Conservation (phyloP, 1,139 yeast species). For the Blastobotrys indianensis region DNA sequence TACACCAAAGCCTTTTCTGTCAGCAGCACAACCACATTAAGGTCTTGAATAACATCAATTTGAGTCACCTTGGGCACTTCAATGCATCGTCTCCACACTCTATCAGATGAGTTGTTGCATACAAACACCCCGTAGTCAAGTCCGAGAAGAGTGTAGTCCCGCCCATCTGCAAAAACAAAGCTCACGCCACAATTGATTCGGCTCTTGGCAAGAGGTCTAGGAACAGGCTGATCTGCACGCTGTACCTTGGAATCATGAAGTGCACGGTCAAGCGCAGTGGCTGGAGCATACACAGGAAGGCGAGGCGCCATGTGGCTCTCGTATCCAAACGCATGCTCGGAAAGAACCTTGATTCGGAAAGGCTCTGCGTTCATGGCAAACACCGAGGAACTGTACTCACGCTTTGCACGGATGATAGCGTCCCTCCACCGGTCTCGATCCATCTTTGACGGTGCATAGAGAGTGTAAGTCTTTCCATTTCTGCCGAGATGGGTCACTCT, state of each 20-base stretch:
- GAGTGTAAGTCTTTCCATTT: conserved; percentile 48
- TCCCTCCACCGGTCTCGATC: conserved; percentile 60
- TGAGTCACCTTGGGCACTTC: conserved; percentile 52
- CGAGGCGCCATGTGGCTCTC: conserved; percentile 52
- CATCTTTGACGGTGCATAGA: conserved; percentile 48
- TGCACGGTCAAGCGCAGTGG: conserved; percentile 56
- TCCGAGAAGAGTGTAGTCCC: conserved; percentile 40
- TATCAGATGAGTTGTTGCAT: conserved; percentile 26
- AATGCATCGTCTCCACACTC: conserved; percentile 55
- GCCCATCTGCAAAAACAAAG: conserved; percentile 35
- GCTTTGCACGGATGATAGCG: conserved; percentile 50
- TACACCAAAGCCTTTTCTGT: conserved; percentile 56
- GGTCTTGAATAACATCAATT: conserved; percentile 52
- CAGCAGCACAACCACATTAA: conserved; percentile 54
- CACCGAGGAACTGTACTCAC: conserved; percentile 44
- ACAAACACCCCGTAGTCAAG: conserved; percentile 42
- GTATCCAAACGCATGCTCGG: conserved; percentile 62
- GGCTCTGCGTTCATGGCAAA: conserved; percentile 45
- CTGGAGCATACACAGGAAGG: conserved; percentile 56
- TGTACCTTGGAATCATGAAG: conserved; percentile 29
- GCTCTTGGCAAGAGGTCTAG: conserved; percentile 26
- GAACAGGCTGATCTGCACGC: conserved; percentile 23
- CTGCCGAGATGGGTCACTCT: conserved; percentile 47
- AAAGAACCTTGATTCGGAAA: conserved; percentile 47
- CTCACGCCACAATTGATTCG: conserved; percentile 32